Conservation (phyloP, 2,329 filamentous ascomycete species). For the Rhinocladiella mackenziei region DNA sequence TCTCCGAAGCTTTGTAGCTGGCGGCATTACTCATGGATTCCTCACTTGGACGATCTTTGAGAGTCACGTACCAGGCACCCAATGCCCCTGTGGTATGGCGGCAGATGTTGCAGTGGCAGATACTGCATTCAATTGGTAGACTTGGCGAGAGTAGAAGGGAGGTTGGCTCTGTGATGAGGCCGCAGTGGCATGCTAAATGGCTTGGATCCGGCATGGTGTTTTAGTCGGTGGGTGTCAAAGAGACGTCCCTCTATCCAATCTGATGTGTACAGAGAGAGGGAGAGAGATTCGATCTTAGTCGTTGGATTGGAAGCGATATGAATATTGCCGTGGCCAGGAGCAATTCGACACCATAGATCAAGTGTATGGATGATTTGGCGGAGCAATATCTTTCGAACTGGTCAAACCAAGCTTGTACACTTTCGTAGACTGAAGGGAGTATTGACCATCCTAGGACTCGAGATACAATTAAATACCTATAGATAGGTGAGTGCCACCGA, state of each 20-base stretch:
- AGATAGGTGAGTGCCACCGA: too few species aligned
- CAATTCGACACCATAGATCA: too few species aligned
- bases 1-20: slow-evolving; percentile 38
- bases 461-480: too few species aligned
- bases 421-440: neutral
- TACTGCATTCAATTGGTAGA: slow-evolving; percentile 9
- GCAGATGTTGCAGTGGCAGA: slow-evolving; percentile 52
- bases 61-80: slow-evolving; percentile 32
- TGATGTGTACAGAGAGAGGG: too few species aligned
- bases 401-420: too few species aligned
- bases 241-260: too few species aligned
- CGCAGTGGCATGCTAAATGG: slow-evolving; percentile 19
- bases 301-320: too few species aligned
- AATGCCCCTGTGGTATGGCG: slow-evolving; percentile 45
- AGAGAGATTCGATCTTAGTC: too few species aligned
- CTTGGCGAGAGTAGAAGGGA: slow-evolving; percentile 8
- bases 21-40: slow-evolving; percentile 32
- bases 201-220: slow-evolving; percentile 7
- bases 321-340: neutral
- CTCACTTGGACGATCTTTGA: slow-evolving; percentile 20
- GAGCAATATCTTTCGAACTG: too few species aligned
- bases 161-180: slow-evolving; percentile 14
- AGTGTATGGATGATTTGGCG: too few species aligned
- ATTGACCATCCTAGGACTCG: too few species aligned
- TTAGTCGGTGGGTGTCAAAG: too few species aligned